These are phyloP conservation scores for Adansonia rubrostipa DNA, from an alignment of 441 rosid genomes.

Conservation along the genomic window DNA sequence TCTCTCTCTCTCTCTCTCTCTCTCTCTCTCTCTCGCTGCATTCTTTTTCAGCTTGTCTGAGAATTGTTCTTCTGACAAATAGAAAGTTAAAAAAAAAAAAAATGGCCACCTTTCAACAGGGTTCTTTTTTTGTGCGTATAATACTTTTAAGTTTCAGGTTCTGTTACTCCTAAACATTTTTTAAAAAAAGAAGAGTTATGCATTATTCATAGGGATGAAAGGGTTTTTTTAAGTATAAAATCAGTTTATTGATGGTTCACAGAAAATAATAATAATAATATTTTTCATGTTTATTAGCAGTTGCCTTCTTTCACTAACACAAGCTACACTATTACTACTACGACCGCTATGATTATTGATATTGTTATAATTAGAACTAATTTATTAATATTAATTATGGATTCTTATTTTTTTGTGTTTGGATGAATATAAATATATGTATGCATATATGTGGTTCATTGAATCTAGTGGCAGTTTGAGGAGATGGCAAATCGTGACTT, in stretches of 20 bases:
- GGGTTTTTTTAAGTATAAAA: not conserved
- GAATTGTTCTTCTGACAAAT: constrained; percentile 31
- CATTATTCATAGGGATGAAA: not conserved
- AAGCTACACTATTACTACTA: not conserved
- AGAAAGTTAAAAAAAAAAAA: not conserved
- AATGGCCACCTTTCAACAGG: not conserved
- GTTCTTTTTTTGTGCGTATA: constrained; percentile 7
- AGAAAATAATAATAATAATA: not conserved
- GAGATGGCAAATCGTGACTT: constrained; percentile 28
- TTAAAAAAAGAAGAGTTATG: not conserved
- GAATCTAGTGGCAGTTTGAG: not conserved
- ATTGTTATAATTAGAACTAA: not conserved
- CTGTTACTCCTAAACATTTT: not conserved
- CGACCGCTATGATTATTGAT: not conserved
- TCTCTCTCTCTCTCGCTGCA: too few species aligned
- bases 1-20: too few species aligned
- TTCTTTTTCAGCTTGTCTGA: constrained; percentile 31
- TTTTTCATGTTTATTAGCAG: not conserved
- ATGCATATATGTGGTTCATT: not conserved
- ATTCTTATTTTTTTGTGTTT: not conserved
- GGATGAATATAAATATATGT: not conserved
- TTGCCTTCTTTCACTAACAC: not conserved
- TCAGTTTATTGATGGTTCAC: not conserved
- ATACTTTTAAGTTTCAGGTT: constrained; percentile 10
- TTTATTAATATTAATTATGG: not conserved